Base-by-base conservation (phyloP, 306 rosid genomes). In the Betula pendula region DNA sequence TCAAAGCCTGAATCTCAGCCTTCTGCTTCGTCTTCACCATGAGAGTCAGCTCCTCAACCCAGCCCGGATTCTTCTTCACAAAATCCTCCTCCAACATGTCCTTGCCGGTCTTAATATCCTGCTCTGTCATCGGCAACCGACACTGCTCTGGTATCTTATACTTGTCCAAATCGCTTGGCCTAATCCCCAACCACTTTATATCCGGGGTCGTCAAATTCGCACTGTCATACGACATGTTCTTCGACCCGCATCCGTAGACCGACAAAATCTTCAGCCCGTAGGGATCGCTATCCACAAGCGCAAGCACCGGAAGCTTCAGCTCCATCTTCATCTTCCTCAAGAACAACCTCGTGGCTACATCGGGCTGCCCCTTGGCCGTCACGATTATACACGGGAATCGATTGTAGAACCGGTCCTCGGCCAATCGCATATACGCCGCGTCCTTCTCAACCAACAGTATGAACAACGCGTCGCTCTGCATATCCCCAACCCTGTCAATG, bases 11-110 rank as follows among this genome's bases (percentile, higher is more conserved):
- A 85, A 94, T 94, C 74, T 94, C 98, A 8, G 97, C 98, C 90
- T 94, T 94, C 82, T 94, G 97, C 92, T 89, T 90, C 13, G 94
- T 92, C 77, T 94, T 94, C 87, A 94, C 96, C 98, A 94, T 94
- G 83, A 94, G 88, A 2, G 87, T 76, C 68, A 94, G 84, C 79
- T 94, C 98, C 72, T 92, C 97, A 55, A 94, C 98, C 98, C 97
- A 94, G 16, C 91, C 94, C 0, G 98, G 97, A 83, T 94, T 94
- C 86, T 94, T 94, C 84, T 94, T 94, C 45, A 92, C 96, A 77
- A 94, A 92, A 85, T 94, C 97, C 80, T 94, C 98, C 90, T 94
- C 96, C 76, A 92, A 68, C 90, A 92, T 10, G 80, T 94, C 97
- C 79, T 92, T 94, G 71, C 98, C 98, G 1, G 97, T 94, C 90